Percentiles rank a stretch among this genome's conserved stretches.
Evolutionary conservation across 2,329 filamentous ascomycete species (phyloP).

Genomic region (Tolypocladium ovalisporum): DNA sequence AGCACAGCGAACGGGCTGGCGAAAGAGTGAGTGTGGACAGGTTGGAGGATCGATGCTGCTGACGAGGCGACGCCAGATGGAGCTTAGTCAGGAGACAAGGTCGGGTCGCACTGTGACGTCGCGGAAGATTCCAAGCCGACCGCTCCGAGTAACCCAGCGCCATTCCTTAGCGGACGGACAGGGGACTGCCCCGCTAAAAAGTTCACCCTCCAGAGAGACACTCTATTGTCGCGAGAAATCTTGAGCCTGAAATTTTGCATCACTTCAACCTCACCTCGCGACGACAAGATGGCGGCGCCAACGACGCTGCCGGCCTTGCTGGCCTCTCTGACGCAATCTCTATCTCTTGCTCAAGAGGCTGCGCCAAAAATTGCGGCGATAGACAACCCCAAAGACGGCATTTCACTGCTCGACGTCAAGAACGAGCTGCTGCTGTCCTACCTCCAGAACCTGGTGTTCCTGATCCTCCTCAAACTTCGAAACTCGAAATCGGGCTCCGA

Average conservation of each 20-base stretch:
- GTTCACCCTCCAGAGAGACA: constrained; percentile 8
- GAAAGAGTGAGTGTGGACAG: not conserved
- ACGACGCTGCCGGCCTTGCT: constrained; percentile 38
- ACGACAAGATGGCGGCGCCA: constrained; percentile 34
- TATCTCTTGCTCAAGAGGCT: constrained; percentile 55
- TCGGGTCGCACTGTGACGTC: not conserved
- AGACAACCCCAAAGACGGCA: constrained; percentile 69
- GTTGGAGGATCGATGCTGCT: not conserved
- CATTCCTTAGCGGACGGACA: not conserved
- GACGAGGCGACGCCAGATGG: constrained; percentile 2
- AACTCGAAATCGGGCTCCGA: constrained; percentile 27
- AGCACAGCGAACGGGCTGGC: constrained; percentile 1
- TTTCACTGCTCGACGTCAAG: constrained; percentile 90
- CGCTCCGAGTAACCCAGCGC: not conserved
- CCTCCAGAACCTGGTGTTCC: constrained; percentile 83
- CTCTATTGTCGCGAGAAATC: not conserved
- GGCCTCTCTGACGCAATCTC: constrained; percentile 45
- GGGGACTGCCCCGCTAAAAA: constrained; percentile 10
- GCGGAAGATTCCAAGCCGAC: constrained; percentile 1
- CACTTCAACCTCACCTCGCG: constrained; percentile 9
- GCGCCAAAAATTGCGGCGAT: constrained; percentile 52
- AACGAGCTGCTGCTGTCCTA: constrained; percentile 97
- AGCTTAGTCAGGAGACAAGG: constrained; percentile 8
- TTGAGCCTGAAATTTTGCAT: not conserved
- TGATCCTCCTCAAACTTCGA: constrained; percentile 72